Percentiles rank a stretch among this genome's conserved stretches.
These are phyloP conservation scores for Aspergillus diversus DNA, from an alignment of 495 filamentous ascomycete species.

Conservation along the genomic window DNA sequence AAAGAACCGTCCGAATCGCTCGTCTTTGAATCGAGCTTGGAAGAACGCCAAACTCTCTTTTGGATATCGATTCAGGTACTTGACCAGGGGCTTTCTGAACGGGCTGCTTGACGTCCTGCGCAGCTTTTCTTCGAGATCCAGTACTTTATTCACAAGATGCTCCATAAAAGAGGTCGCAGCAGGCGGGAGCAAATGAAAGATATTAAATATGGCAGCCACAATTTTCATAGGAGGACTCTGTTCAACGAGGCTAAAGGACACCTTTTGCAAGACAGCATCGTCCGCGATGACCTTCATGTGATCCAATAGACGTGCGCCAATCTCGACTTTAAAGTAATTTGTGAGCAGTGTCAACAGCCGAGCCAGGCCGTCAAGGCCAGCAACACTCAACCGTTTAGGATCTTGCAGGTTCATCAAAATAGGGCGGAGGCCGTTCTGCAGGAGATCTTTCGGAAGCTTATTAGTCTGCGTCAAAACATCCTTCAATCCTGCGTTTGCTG, in stretches of 20 bases:
- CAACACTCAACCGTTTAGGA: slow-evolving; percentile 84
- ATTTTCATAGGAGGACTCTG: slow-evolving; percentile 90
- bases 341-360: slow-evolving; percentile 87
- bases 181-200: slow-evolving; percentile 91
- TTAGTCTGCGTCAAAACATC: slow-evolving; percentile 83
- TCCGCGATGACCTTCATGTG: slow-evolving; percentile 93
- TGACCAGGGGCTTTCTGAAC: slow-evolving; percentile 89
- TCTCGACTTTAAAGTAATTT: slow-evolving; percentile 99
- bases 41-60: slow-evolving; percentile 84
- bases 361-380: slow-evolving; percentile 88
- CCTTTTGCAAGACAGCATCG: slow-evolving; percentile 74
- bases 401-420: slow-evolving; percentile 96
- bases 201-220: slow-evolving; percentile 89
- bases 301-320: slow-evolving; percentile 85
- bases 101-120: slow-evolving; percentile 91
- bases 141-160: slow-evolving; percentile 80
- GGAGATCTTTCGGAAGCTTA: slow-evolving; percentile 91
- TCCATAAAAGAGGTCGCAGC: slow-evolving; percentile 91
- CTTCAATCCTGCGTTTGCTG: slow-evolving; percentile 85
- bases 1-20: slow-evolving; percentile 90
- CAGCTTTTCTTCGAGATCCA: slow-evolving; percentile 84
- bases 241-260: slow-evolving; percentile 92
- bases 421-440: slow-evolving; percentile 91
- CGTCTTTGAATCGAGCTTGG: slow-evolving; percentile 71
- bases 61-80: slow-evolving; percentile 91